Evolutionary conservation across 2,329 filamentous ascomycete genomes (phyloP).

Genomic region (Didymella glomerata): DNA sequence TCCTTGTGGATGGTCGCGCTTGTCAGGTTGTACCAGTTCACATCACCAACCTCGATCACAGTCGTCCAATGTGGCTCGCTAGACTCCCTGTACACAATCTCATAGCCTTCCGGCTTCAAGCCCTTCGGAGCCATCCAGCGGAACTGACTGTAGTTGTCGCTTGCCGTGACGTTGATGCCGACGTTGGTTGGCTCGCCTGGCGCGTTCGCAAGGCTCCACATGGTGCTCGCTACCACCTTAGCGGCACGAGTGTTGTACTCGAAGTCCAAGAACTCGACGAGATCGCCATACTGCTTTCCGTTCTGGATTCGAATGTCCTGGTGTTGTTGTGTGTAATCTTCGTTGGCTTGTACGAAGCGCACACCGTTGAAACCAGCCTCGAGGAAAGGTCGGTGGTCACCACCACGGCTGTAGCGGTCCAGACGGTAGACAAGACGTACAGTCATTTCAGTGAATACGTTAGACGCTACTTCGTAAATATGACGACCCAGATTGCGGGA

Average conservation of each 20-base stretch:
- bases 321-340: constrained; percentile 65
- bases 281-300: constrained; percentile 62
- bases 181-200: constrained; percentile 60
- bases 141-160: constrained; percentile 60
- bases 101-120: constrained; percentile 56
- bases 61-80: constrained; percentile 60
- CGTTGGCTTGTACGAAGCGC: constrained; percentile 64
- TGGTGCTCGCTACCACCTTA: constrained; percentile 60
- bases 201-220: constrained; percentile 62
- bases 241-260: constrained; percentile 62
- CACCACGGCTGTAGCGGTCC: constrained; percentile 64
- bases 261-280: constrained; percentile 62
- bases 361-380: constrained; percentile 61
- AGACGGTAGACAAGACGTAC: constrained; percentile 63
- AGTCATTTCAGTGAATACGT: constrained; percentile 60
- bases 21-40: constrained; percentile 47
- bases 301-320: constrained; percentile 59
- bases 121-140: constrained; percentile 56
- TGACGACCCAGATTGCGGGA: constrained; percentile 62
- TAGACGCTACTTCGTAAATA: constrained; percentile 62
- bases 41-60: constrained; percentile 57
- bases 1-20: constrained; percentile 62
- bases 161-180: constrained; percentile 52
- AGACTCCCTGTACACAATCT: constrained; percentile 63
- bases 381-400: constrained; percentile 64